A percentile compares a stretch with the other conserved stretches of the same genome.
Evolutionary conservation across 2,329 filamentous ascomycete species (phyloP).

Genomic region (Neurospora sp.): DNA sequence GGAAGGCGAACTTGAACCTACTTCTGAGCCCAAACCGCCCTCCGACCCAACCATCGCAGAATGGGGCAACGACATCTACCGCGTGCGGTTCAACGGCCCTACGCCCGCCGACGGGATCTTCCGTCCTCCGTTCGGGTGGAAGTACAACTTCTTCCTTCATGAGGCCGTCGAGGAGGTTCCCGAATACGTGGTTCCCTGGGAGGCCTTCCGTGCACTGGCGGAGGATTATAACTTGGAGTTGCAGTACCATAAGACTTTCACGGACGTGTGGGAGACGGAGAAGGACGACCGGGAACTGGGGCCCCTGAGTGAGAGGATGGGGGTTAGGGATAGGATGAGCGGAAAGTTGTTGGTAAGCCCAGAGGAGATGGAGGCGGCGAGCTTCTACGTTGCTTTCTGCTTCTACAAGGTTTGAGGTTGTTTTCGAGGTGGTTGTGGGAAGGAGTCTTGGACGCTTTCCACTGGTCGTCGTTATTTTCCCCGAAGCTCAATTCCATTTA

Average conservation of each 20-base stretch:
- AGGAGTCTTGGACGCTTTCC: neutral
- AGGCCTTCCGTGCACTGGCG: conserved; percentile 87
- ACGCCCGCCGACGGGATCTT: conserved; percentile 83
- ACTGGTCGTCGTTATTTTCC: neutral
- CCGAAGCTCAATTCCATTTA: neutral
- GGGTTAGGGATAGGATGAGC: conserved; percentile 63
- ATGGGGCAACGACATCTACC: conserved; percentile 92
- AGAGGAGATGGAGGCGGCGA: conserved; percentile 86
- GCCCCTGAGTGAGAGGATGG: conserved; percentile 88
- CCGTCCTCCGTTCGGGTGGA: conserved; percentile 92
- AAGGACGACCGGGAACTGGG: conserved; percentile 76
- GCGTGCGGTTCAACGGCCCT: conserved; percentile 74
- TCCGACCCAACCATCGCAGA: conserved; percentile 41
- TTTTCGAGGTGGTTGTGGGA: neutral
- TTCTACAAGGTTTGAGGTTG: conserved; percentile 70
- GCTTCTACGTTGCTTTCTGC: conserved; percentile 89
- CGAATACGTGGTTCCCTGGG: conserved; percentile 97
- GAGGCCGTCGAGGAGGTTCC: conserved; percentile 95
- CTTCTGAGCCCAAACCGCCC: neutral
- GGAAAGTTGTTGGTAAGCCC: conserved; percentile 61
- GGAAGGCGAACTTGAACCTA: conserved; percentile 31
- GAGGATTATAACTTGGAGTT: conserved; percentile 96
- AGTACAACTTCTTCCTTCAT: conserved; percentile 91
- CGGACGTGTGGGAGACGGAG: conserved; percentile 85
- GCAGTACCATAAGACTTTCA: conserved; percentile 84